A percentile compares a stretch with the other conserved stretches of the same genome.
Conservation (phyloP, 2,329 filamentous ascomycete genomes). For the Neofusicoccum laricinum region DNA sequence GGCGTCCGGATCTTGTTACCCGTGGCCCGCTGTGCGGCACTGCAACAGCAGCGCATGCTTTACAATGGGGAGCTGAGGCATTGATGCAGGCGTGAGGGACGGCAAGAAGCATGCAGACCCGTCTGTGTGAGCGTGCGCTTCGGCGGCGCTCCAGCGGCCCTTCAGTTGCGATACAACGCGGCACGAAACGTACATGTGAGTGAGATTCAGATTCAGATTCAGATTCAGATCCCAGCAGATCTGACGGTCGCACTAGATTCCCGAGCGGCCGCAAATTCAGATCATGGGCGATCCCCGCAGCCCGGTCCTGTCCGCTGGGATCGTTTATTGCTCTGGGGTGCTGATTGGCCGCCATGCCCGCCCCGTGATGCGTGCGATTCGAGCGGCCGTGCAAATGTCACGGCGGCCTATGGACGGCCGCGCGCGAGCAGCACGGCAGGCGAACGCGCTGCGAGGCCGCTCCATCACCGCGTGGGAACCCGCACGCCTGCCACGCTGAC, state of each 20-base stretch:
- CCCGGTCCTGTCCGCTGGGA: background rate
- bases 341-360: background rate
- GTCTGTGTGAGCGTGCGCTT: background rate
- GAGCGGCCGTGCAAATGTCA: background rate
- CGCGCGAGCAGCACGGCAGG: background rate
- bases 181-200: background rate
- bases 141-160: no score
- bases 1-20: background rate
- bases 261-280: constrained; percentile 4
- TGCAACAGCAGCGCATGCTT: no score
- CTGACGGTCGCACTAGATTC: constrained; percentile 9
- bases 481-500: background rate
- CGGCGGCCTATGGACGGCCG: background rate
- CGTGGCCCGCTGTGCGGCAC: no score
- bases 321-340: background rate
- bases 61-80: background rate
- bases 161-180: background rate
- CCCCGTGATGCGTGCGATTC: background rate
- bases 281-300: constrained; percentile 12
- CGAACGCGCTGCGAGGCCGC: background rate
- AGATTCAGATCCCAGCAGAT: constrained; percentile 6
- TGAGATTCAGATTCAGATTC: background rate
- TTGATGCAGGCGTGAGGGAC: background rate
- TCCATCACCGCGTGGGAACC: background rate
- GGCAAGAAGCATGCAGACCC: background rate